A percentile compares a stretch with the other conserved stretches of the same genome.
Evolutionary conservation across 2,329 filamentous ascomycete genomes (phyloP).

Genomic region (Penicillium sp.): DNA sequence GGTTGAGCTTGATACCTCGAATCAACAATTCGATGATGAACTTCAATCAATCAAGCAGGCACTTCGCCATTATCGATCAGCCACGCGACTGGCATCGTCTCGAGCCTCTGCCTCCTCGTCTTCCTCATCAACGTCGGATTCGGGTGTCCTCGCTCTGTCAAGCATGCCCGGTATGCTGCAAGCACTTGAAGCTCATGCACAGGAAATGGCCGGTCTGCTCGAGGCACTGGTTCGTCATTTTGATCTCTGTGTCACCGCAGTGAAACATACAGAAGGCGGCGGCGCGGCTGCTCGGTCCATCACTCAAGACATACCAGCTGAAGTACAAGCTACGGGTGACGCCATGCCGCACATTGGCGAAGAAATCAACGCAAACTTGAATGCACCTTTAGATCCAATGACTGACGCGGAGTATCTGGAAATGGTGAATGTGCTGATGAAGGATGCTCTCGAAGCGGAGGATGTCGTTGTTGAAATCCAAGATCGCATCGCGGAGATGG

Average conservation of each 20-base stretch:
- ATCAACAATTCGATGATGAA: constrained; percentile 66
- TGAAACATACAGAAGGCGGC: constrained; percentile 81
- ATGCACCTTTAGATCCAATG: constrained; percentile 59
- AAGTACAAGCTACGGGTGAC: constrained; percentile 39
- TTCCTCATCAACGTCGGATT: constrained; percentile 29
- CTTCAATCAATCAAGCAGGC: constrained; percentile 59
- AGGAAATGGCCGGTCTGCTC: constrained; percentile 74
- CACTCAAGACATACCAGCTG: constrained; percentile 55
- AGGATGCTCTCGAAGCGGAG: constrained; percentile 53
- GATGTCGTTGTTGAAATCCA: constrained; percentile 63
- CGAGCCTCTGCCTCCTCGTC: constrained; percentile 30
- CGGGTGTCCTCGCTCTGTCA: constrained; percentile 32
- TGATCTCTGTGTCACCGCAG: constrained; percentile 84
- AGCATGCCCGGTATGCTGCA: constrained; percentile 51
- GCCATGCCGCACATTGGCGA: constrained; percentile 29
- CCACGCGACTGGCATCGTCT: constrained; percentile 36
- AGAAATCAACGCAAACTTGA: constrained; percentile 28
- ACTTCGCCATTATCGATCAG: constrained; percentile 40
- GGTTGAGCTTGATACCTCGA: constrained; percentile 48
- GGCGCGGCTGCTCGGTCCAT: constrained; percentile 63
- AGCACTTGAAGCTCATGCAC: constrained; percentile 65
- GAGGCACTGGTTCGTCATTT: constrained; percentile 81
- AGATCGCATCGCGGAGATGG: constrained; percentile 70
- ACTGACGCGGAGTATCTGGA: constrained; percentile 70
- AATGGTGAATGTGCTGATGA: constrained; percentile 69